These are phyloP conservation scores for Teratosphaeria viscida DNA, from an alignment of 2,329 filamentous ascomycete genomes.

Conservation along the genomic window DNA sequence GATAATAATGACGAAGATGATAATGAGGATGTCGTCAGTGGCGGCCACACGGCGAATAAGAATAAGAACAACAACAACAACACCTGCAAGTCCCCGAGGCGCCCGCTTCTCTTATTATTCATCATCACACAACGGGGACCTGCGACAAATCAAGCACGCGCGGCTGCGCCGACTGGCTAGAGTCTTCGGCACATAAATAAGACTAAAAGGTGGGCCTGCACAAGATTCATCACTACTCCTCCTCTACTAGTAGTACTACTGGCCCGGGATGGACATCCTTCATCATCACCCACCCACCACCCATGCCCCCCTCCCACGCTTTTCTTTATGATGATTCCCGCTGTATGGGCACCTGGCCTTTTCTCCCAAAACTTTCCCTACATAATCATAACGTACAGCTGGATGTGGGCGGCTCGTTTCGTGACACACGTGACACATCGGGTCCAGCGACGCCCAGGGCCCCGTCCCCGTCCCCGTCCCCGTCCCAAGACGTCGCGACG, in stretches of 20 bases:
- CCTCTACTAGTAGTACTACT: neutral
- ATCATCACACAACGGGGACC: neutral
- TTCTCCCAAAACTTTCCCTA: neutral
- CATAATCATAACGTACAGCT: neutral
- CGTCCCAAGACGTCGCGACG: neutral
- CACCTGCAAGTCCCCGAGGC: neutral
- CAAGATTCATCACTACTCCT: neutral
- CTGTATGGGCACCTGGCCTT: neutral
- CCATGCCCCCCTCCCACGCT: too few species aligned
- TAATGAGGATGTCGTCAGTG: neutral
- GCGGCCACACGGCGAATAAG: neutral
- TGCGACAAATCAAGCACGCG: neutral
- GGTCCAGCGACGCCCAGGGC: neutral
- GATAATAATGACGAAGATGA: neutral
- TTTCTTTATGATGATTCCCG: neutral
- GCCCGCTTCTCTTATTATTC: neutral
- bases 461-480: too few species aligned
- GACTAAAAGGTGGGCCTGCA: too few species aligned
- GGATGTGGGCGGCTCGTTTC: neutral
- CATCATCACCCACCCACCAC: neutral
- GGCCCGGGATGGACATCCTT: neutral
- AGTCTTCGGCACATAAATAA: neutral
- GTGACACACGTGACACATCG: neutral
- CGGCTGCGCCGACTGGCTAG: neutral
- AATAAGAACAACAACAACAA: neutral